A percentile compares a stretch with the other conserved stretches of the same genome.
Conservation (phyloP, 345 rosid species). For the Camelina neglecta region DNA sequence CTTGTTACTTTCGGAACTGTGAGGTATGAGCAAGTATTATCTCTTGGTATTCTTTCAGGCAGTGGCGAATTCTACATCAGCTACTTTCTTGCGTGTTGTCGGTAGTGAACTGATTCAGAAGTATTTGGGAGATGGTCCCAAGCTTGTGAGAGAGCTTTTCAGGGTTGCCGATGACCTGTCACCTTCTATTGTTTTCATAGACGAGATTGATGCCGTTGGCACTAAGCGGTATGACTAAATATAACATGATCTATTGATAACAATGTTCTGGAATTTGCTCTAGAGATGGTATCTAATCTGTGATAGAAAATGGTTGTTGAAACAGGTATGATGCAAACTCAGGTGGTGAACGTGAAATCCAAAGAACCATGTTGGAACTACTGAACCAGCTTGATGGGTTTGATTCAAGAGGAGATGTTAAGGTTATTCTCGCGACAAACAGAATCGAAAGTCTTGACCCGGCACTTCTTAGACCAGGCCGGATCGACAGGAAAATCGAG, state of each 20-base stretch:
- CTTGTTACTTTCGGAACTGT: not conserved
- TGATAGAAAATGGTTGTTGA: not conserved
- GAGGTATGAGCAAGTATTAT: slow-evolving; percentile 26
- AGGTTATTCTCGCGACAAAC: slow-evolving; percentile 95
- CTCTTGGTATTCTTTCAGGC: slow-evolving; percentile 57
- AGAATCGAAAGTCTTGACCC: slow-evolving; percentile 95
- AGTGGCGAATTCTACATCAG: slow-evolving; percentile 97
- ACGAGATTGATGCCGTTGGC: slow-evolving; percentile 98
- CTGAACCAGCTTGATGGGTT: slow-evolving; percentile 94
- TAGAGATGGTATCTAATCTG: not conserved
- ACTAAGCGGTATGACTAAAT: slow-evolving; percentile 71
- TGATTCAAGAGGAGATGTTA: slow-evolving; percentile 96
- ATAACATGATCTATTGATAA: not conserved
- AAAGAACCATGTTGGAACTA: slow-evolving; percentile 96
- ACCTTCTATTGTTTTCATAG: slow-evolving; percentile 93
- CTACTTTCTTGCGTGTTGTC: slow-evolving; percentile 93
- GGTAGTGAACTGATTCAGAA: slow-evolving; percentile 97
- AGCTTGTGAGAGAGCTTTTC: slow-evolving; percentile 91
- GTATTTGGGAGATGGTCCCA: slow-evolving; percentile 96
- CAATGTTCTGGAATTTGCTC: not conserved
- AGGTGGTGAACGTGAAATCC: slow-evolving; percentile 97
- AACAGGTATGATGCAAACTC: slow-evolving; percentile 90
- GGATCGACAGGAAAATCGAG: slow-evolving; percentile 93
- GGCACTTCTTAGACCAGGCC: slow-evolving; percentile 92
- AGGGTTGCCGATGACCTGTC: slow-evolving; percentile 95